Conservation (phyloP, 1,284 basidiomycete species). For the Coriolopsis trogii region DNA sequence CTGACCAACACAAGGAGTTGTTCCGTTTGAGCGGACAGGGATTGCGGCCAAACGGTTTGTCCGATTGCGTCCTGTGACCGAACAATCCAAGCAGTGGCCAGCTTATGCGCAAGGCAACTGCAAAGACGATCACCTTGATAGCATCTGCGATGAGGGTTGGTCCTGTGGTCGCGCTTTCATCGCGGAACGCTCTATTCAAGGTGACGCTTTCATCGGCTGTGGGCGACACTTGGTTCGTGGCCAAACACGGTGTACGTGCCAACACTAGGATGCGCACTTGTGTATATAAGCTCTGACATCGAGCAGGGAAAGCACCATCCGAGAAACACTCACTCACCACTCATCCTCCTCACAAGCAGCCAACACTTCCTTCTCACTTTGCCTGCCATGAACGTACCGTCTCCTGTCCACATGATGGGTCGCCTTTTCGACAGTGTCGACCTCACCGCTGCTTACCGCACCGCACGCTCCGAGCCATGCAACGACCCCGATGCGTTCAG, state of each 20-base stretch:
- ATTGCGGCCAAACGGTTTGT: conserved; percentile 13
- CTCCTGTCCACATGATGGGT: conserved; percentile 37
- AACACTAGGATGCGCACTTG: too few species aligned
- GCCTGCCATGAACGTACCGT: conserved; percentile 40
- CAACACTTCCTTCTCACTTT: conserved; percentile 6
- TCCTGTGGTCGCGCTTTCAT: conserved; percentile 1
- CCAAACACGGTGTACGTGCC: too few species aligned
- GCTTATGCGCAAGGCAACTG: conserved; percentile 3
- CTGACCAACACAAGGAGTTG: conserved; percentile 13
- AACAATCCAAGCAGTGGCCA: conserved; percentile 1
- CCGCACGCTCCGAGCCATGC: conserved; percentile 12
- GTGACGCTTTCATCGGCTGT: neutral
- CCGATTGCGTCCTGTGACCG: conserved; percentile 13
- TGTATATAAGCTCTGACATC: conserved; percentile 5
- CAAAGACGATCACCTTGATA: conserved; percentile 17
- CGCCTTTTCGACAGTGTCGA: conserved; percentile 25
- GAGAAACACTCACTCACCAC: neutral
- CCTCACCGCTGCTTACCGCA: conserved; percentile 21
- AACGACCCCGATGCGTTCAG: conserved; percentile 21
- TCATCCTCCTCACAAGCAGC: neutral
- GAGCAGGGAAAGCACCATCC: neutral
- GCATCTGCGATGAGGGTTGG: conserved; percentile 10
- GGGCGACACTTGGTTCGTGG: too few species aligned
- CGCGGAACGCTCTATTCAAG: conserved; percentile 1
- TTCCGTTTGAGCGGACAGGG: conserved; percentile 6